Percentiles rank a stretch among this genome's conserved stretches.
These are phyloP conservation scores for Wickerhamiella occidentalis DNA, from an alignment of 805 yeast genomes.

Conservation along the genomic window DNA sequence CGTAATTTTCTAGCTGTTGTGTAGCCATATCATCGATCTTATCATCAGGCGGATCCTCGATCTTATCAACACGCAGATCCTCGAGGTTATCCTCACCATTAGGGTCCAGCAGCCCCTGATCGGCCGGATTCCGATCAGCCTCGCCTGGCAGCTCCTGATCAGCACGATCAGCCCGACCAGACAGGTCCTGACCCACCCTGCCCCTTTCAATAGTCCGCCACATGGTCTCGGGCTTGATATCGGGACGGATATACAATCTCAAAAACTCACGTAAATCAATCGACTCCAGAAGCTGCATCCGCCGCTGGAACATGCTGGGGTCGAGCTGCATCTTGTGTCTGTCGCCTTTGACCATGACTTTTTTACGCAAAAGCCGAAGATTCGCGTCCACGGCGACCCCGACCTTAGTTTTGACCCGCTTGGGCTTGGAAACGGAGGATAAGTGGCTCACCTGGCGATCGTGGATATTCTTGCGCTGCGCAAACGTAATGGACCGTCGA, in stretches of 20 bases:
- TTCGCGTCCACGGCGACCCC: neutral
- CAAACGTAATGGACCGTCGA: neutral
- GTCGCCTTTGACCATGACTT: neutral
- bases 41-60: constrained; percentile 16
- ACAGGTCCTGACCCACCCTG: neutral
- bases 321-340: neutral
- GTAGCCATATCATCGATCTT: constrained; percentile 29
- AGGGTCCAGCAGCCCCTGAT: constrained; percentile 3
- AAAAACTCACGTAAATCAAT: neutral
- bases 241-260: neutral
- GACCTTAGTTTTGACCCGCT: neutral
- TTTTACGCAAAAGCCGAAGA: neutral
- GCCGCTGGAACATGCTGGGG: neutral
- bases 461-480: neutral
- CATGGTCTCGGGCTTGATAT: neutral
- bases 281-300: neutral
- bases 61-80: constrained; percentile 22
- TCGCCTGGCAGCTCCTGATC: too few species aligned
- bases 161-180: too few species aligned
- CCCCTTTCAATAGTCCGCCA: neutral
- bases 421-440: neutral
- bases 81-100: neutral
- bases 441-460: neutral
- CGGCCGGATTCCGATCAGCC: too few species aligned
- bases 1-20: constrained; percentile 17